Base-by-base conservation (phyloP, 768 basidiomycete genomes). In the Mycena sanguinolenta region DNA sequence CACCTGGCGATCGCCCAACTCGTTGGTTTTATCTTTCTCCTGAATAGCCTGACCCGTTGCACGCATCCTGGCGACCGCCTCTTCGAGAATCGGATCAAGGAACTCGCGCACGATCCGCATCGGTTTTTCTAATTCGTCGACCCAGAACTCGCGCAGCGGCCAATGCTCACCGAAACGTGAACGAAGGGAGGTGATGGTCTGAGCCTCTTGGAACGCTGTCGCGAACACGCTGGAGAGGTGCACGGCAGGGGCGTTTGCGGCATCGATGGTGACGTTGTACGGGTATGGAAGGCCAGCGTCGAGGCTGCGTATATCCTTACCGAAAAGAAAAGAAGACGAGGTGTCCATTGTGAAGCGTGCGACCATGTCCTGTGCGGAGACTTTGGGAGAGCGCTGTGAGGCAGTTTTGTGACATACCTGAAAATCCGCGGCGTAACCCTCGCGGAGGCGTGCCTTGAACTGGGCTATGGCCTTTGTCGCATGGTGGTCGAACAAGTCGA, bases 401-500 rank as follows among this genome's bases (percentile, higher is more conserved):
- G n/a, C n/a, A n/a, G n/a, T n/a, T n/a, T n/a, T n/a, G n/a, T n/a
- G n/a, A 63, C 70, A 30, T 77, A 88, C 89, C 80, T 91, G 91
- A 66, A 92, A 86, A 69, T 92, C 89, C 16, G 91, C 79, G 0
- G 90, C 80, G 46, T 85, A 79, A 2, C 89, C 89, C 28, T 81
- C 77, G 8, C 75, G 66, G 25, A 89, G 82, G 7, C n/a, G n/a
- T n/a, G n/a, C n/a, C n/a, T n/a, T n/a, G n/a, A n/a, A n/a, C n/a
- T n/a, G n/a, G n/a, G n/a, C 72, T 2, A 92, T 77, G 4, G 86
- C 83, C n/a, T 85, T 79, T 49, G 85, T 84, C 6, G 86, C 83
- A 58, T 90, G 89, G n/a, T 83, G 79, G 62, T 87, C 87, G 70
- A 91, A 91, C 38, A 86, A 88, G 30, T 91, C 87, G 63, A 91